Percentiles rank a stretch among this genome's conserved stretches.
Conservation (phyloP, 768 basidiomycete genomes). For the Pleurotus platypus region DNA sequence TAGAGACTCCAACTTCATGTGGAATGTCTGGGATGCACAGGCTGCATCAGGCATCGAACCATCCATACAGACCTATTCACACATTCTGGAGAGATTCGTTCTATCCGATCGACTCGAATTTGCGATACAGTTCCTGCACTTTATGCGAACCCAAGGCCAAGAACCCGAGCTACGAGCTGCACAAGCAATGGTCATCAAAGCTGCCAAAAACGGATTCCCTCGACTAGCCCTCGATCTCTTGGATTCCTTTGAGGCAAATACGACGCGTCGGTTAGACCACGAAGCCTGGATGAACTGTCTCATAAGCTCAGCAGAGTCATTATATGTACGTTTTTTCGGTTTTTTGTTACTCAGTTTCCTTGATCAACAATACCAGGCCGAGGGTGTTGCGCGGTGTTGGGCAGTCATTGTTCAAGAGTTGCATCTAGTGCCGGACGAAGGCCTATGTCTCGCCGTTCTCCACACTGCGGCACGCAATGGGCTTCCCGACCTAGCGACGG, state of each 20-base stretch:
- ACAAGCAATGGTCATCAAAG: conserved; percentile 49
- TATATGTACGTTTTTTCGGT: conserved; percentile 53
- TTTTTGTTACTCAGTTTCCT: background rate
- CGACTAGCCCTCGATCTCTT: conserved; percentile 74
- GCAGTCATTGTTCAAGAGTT: conserved; percentile 47
- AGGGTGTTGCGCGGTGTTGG: conserved; percentile 69
- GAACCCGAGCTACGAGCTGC: conserved; percentile 46
- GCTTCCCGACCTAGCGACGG: conserved; percentile 63
- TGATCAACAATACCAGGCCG: conserved; percentile 37
- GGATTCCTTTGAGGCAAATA: conserved; percentile 50
- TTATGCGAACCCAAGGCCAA: conserved; percentile 51
- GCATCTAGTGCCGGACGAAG: conserved; percentile 67
- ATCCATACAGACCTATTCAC: conserved; percentile 50
- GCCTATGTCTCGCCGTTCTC: conserved; percentile 64
- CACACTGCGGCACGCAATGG: conserved; percentile 73
- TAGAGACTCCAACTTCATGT: conserved; percentile 34
- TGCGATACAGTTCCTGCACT: conserved; percentile 56
- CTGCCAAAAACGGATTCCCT: conserved; percentile 50
- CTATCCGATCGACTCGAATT: conserved; percentile 56
- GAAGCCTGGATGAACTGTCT: conserved; percentile 68
- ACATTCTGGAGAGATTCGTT: conserved; percentile 46
- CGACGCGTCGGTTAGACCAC: conserved; percentile 48
- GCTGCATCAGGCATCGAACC: conserved; percentile 40
- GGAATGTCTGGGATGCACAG: conserved; percentile 57
- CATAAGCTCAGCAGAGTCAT: conserved; percentile 53